A percentile compares a stretch with the other conserved stretches of the same genome.
Evolutionary conservation across 306 rosid species (phyloP).

Genomic region (Dalbergia cultrata): DNA sequence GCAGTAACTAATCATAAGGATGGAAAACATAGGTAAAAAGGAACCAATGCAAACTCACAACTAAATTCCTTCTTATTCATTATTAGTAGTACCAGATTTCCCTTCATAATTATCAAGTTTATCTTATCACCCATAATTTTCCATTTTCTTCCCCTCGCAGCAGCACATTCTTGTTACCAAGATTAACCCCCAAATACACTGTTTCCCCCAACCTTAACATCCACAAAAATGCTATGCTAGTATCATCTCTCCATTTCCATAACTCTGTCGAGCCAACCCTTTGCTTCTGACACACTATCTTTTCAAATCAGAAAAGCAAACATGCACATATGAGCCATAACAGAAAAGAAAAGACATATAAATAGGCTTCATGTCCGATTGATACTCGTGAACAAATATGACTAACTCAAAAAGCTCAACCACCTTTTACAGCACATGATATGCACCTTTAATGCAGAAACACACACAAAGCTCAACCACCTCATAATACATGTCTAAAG

Average conservation of each 20-base stretch:
- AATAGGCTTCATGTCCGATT: background rate
- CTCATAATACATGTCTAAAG: background rate
- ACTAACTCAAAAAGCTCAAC: background rate
- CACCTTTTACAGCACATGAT: background rate
- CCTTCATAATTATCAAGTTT: slow-evolving; percentile 5
- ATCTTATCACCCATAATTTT: background rate
- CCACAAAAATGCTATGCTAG: background rate
- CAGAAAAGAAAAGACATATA: slow-evolving; percentile 3
- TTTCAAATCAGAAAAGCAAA: background rate
- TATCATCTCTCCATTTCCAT: background rate
- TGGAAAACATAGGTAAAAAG: background rate
- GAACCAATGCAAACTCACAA: background rate
- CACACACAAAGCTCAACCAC: too few relatives aligned
- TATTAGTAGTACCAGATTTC: background rate
- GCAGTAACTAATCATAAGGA: background rate
- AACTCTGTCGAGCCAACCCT: background rate
- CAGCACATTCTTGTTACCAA: background rate
- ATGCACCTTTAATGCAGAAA: background rate
- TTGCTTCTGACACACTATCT: background rate
- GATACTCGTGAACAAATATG: background rate
- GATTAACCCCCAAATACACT: background rate
- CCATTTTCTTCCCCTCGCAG: background rate
- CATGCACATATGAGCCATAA: slow-evolving; percentile 9
- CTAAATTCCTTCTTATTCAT: background rate
- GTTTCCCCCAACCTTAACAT: background rate